phyloP scores from a whole-genome alignment of 1,139 yeast species.

The Blastobotrys serpentis region DNA sequence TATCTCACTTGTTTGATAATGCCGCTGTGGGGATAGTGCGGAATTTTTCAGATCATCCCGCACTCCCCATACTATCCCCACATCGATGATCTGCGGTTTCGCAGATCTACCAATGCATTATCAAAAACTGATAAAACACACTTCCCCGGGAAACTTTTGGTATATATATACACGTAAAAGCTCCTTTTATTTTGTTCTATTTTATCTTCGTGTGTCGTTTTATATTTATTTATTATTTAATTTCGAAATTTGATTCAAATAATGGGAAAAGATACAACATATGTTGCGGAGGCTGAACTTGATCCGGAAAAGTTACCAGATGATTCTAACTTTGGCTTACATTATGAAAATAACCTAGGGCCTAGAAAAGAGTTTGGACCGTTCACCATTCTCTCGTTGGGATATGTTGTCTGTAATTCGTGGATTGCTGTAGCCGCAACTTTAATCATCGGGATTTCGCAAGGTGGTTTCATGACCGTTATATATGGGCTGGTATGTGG shows the following conservation, averaged over 20 bases:
- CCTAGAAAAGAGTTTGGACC: conserved; percentile 9
- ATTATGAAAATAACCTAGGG: conserved; percentile 7
- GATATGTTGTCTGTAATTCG: conserved; percentile 40
- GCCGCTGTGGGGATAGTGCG: background rate
- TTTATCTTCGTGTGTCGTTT: no score
- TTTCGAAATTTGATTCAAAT: no score
- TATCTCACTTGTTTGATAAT: background rate
- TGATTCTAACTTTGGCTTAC: conserved; percentile 2
- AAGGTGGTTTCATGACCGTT: conserved; percentile 46
- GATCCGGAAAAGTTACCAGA: background rate
- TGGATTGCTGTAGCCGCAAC: conserved; percentile 41
- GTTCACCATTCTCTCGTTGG: conserved; percentile 22
- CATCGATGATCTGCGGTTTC: background rate
- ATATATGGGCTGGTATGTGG: conserved; percentile 76
- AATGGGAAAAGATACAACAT: background rate
- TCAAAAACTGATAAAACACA: background rate
- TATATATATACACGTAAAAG: background rate
- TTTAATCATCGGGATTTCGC: conserved; percentile 32
- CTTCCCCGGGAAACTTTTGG: background rate
- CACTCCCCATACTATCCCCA: background rate
- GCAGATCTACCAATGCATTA: background rate
- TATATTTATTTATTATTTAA: no score
- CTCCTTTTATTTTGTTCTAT: no score
- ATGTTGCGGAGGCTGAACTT: background rate
- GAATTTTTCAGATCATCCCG: background rate